Evolutionary conservation across 2,329 filamentous ascomycete genomes (phyloP).

Genomic region (Colletotrichum viniferum): DNA sequence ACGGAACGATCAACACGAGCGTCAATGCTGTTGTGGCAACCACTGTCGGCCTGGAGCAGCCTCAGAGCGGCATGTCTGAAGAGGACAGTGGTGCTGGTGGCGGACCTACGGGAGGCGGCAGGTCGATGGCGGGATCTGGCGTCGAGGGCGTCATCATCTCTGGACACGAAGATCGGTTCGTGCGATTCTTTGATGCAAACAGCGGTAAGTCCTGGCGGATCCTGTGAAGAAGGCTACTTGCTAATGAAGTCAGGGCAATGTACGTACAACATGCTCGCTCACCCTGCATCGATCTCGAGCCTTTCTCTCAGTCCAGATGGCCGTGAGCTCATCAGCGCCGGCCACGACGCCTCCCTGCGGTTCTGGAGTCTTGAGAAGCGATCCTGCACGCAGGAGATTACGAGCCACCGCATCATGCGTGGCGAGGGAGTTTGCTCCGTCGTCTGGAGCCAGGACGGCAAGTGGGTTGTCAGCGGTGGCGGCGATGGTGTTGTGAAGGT

Average conservation of each 20-base stretch:
- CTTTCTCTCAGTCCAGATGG: constrained; percentile 93
- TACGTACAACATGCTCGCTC: constrained; percentile 98
- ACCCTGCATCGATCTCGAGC: constrained; percentile 90
- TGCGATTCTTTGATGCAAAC: constrained; percentile 98
- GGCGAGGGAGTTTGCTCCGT: constrained; percentile 95
- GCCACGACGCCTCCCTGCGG: constrained; percentile 91
- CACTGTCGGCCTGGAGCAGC: constrained; percentile 80
- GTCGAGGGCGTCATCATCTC: constrained; percentile 95
- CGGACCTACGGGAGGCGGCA: constrained; percentile 77
- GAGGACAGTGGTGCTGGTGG: constrained; percentile 73
- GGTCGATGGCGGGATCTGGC: constrained; percentile 71
- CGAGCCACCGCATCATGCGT: constrained; percentile 89
- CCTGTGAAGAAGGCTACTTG: not conserved
- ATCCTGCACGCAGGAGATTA: constrained; percentile 93
- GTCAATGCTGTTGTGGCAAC: constrained; percentile 93
- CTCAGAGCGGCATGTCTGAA: constrained; percentile 66
- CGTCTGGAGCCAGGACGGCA: constrained; percentile 93
- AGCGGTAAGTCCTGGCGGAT: constrained; percentile 72
- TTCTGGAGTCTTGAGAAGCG: constrained; percentile 98
- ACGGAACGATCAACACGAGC: constrained; percentile 77
- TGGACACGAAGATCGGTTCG: constrained; percentile 94
- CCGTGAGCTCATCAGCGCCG: constrained; percentile 91
- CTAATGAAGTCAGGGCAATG: constrained; percentile 76
- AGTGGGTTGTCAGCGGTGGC: constrained; percentile 92
- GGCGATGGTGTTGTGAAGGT: constrained; percentile 97